Evolutionary conservation across 148 eudicot genomes (phyloP).

Genomic region (Cornus suecica): DNA sequence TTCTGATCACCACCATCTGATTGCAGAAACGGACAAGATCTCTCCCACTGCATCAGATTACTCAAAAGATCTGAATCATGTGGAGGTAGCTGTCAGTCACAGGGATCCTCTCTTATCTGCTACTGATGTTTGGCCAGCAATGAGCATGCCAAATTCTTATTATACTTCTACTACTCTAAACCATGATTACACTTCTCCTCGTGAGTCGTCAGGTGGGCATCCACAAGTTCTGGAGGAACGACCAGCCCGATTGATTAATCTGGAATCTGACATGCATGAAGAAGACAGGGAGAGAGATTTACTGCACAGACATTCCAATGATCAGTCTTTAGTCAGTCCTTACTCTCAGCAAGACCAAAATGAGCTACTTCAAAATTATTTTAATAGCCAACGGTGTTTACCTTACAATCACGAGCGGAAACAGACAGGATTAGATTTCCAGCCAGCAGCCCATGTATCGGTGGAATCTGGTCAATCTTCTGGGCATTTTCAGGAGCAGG

Average conservation of each 20-base stretch:
- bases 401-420: constrained; percentile 51
- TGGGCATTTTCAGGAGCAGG: constrained; percentile 47
- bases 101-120: constrained; percentile 36
- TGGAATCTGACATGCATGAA: constrained; percentile 35
- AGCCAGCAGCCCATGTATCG: constrained; percentile 36
- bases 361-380: constrained; percentile 54
- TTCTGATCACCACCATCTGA: constrained; percentile 23
- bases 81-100: constrained; percentile 25
- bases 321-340: constrained; percentile 41
- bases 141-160: constrained; percentile 43
- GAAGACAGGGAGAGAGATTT: constrained; percentile 40
- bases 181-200: constrained; percentile 34
- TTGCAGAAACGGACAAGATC: constrained; percentile 23
- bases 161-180: constrained; percentile 30
- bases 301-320: constrained; percentile 46
- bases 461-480: constrained; percentile 45
- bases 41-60: constrained; percentile 30
- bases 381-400: constrained; percentile 37
- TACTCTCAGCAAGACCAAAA: constrained; percentile 44
- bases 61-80: constrained; percentile 25
- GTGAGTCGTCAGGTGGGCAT: constrained; percentile 39
- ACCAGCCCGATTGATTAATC: constrained; percentile 41
- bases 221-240: constrained; percentile 38
- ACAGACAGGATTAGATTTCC: constrained; percentile 41
- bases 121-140: constrained; percentile 45